Evolutionary conservation across 371 early-diverging fungal species (phyloP).

Genomic region (Mortierella sp.): DNA sequence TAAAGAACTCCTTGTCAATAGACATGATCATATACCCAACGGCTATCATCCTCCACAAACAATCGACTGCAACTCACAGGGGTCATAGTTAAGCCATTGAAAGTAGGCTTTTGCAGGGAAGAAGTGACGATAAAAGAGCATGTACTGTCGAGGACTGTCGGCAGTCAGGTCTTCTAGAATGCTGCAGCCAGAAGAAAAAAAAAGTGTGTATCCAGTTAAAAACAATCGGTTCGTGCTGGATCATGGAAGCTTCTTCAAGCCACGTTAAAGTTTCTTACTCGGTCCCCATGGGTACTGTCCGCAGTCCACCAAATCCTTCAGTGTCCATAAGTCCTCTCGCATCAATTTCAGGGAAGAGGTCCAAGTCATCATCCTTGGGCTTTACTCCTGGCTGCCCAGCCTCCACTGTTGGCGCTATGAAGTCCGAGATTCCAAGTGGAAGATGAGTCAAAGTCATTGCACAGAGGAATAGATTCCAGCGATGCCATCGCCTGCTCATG

Average conservation of each 20-base stretch:
- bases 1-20: not conserved
- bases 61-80: slow-evolving; percentile 54
- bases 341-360: slow-evolving; percentile 28
- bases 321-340: slow-evolving; percentile 6
- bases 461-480: not conserved
- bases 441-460: not conserved
- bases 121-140: slow-evolving; percentile 82
- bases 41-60: not conserved
- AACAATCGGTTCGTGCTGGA: not conserved
- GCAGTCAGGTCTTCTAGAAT: slow-evolving; percentile 14
- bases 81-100: slow-evolving; percentile 87
- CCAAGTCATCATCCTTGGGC: slow-evolving; percentile 17
- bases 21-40: no score
- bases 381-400: slow-evolving; percentile 21
- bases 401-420: slow-evolving; percentile 15
- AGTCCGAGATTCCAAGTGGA: not conserved
- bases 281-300: not conserved
- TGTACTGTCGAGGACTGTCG: slow-evolving; percentile 56
- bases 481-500: not conserved
- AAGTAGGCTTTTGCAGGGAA: slow-evolving; percentile 87
- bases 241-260: no score
- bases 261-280: not conserved
- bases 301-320: slow-evolving; percentile 8
- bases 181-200: no score
- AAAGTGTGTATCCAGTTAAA: not conserved